Base-by-base conservation (phyloP, 257 asterid species). In the Nicotiana knightiana region DNA sequence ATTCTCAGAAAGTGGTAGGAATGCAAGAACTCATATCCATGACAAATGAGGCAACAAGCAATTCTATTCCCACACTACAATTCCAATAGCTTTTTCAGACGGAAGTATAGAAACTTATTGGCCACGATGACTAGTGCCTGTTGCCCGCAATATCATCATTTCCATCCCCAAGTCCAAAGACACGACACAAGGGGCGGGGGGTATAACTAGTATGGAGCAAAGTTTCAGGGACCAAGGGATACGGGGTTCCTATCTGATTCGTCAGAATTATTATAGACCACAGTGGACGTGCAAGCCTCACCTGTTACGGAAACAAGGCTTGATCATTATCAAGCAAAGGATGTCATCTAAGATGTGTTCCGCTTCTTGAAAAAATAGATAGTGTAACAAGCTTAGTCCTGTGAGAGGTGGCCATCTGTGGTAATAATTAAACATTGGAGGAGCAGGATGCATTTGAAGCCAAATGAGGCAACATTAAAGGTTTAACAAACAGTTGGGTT, bases 321-420 rank as follows among this genome's bases (percentile, higher is more conserved):
- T 51, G 63, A 51, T 51, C 46, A 28, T 51, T 26, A 75, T 26
- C 63, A 16, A 51, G 26, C 21, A 75, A 75, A 75, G 46, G 64
- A 75, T 75, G 63, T 16, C 80, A 73, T 73, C 79, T 71, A 51
- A 51, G 63, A 28, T 18, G 58, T 51, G 80, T 75, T 75, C 4
- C 37, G 28, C 39, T 64, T 64, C 39, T 11, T 28, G 70, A 61
- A 21, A 61, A 24, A 61, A 12, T 21, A 61, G 13, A 26, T 28
- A 4, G 21, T 64, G 70, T 13, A 64, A 13, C 70, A 64, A 37
- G 28, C 59, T 26, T 28, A 28, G 17, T 75, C 59, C 64, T 75
- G 30, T 53, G 30, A 75, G 64, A 75, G 80, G 80, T 13, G 58
- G 58, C 18, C 5, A 11, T 16, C 28, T 28, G 80, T 75, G 3